Base-by-base conservation (phyloP, 345 rosid species). In the Acer negundo region DNA sequence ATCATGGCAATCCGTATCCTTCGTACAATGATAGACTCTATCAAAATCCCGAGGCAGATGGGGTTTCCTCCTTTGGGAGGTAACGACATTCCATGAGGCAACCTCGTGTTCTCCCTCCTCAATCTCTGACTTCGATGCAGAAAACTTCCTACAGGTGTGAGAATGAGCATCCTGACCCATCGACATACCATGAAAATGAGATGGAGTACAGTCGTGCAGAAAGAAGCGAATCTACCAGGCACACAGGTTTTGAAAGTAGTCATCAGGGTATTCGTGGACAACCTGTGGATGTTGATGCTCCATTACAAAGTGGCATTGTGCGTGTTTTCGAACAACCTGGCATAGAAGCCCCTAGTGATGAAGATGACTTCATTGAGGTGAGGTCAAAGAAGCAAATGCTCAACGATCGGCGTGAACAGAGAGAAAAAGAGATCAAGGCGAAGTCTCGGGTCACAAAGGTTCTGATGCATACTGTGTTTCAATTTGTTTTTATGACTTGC, bases 351-450 rank as follows among this genome's bases (percentile, higher is more conserved):
- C 94, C 97, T 42, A 90, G 97, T 80, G 97, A 93, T 49, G 95
- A 89, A 82, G 97, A 96, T 81, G 97, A 97, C 83, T 97, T 97
- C 82, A 97, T 94, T 80, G 94, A 97, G 89, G 99, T 97, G 56
- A 92, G 97, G 81, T 97, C 99, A 72, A 97, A 94, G 89, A 93
- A 96, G 90, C 97, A 97, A 88, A 90, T 97, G 97, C 86, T 91
- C 82, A 94, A 92, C 81, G 94, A 97, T 83, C 91, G 94, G 26
- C 97, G 98, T 77, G 99, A 92, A 81, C 97, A 94, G 85, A 92
- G 95, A 82, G 97, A 97, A 82, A 97, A 97, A 79, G 97, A 94
- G 87, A 89, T 86, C 82, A 97, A 90, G 86, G 98, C 94, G 49
- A 97, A 90, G 84, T 93, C 95, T 55, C 89, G 87, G 78, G 84